Conservation (phyloP, 441 rosid genomes). For the Eruca vesicaria region DNA sequence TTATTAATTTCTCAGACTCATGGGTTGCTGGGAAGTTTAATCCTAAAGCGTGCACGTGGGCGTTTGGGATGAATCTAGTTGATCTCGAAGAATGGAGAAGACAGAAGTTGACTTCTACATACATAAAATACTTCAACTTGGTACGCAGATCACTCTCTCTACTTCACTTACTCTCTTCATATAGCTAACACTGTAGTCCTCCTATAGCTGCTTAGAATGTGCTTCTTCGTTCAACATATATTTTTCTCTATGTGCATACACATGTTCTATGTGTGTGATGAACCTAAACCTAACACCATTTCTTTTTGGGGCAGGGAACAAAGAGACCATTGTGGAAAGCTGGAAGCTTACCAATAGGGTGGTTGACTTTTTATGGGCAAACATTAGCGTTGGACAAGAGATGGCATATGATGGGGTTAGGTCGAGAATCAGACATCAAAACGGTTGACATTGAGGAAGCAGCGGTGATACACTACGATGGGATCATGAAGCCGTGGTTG, state of each 20-base stretch:
- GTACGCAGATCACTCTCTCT: conserved; percentile 41
- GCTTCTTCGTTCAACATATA: not conserved
- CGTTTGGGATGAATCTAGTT: conserved; percentile 89
- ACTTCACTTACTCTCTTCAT: conserved; percentile 1
- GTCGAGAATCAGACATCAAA: conserved; percentile 46
- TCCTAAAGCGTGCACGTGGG: conserved; percentile 81
- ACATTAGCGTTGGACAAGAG: conserved; percentile 59
- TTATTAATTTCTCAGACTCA: conserved; percentile 71
- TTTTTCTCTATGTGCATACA: not conserved
- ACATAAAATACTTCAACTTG: conserved; percentile 61
- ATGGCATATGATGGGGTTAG: conserved; percentile 82
- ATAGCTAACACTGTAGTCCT: not conserved
- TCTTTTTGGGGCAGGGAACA: conserved; percentile 54
- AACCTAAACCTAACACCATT: not conserved
- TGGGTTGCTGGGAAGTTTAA: conserved; percentile 58
- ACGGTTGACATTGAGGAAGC: conserved; percentile 49
- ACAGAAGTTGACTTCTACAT: conserved; percentile 60
- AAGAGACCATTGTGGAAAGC: conserved; percentile 65
- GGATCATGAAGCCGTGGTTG: conserved; percentile 85
- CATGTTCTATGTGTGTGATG: not conserved
- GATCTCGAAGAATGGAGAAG: conserved; percentile 81
- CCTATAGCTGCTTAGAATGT: not conserved
- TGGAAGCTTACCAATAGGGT: conserved; percentile 77
- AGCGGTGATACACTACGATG: conserved; percentile 78
- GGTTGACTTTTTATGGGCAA: conserved; percentile 64